phyloP scores from a whole-genome alignment of 2,329 filamentous ascomycete species.

The Stagonosporopsis chrysanthemi region DNA sequence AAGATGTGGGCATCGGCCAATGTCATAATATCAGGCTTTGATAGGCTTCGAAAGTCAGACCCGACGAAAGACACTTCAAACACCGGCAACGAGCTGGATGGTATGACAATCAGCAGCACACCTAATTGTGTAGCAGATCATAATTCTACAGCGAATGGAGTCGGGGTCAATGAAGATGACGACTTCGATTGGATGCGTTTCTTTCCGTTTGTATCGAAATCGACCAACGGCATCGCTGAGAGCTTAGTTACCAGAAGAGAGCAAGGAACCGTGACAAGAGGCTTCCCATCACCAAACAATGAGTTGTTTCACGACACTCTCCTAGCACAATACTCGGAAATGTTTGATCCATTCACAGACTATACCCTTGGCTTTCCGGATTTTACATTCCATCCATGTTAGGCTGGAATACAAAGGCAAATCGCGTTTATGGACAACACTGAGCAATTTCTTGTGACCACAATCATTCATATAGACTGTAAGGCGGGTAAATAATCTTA shows the following conservation, averaged over 20 bases:
- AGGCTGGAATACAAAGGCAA: background rate
- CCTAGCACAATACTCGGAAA: conserved; percentile 32
- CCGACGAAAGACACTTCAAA: background rate
- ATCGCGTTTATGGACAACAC: background rate
- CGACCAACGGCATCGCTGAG: conserved; percentile 30
- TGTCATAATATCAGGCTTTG: conserved; percentile 30
- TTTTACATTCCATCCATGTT: conserved; percentile 7
- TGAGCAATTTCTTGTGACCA: background rate
- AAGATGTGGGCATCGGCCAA: conserved; percentile 37
- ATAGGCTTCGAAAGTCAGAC: conserved; percentile 26
- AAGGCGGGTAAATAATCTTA: background rate
- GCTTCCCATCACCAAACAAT: conserved; percentile 34
- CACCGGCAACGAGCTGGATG: background rate
- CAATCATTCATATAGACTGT: background rate
- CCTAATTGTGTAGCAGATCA: background rate
- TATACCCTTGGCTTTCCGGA: conserved; percentile 17
- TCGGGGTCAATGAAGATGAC: conserved; percentile 9
- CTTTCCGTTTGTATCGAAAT: conserved; percentile 31
- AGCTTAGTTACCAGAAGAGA: conserved; percentile 26
- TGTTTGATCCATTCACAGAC: conserved; percentile 33
- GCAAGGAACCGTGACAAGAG: conserved; percentile 28
- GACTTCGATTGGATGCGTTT: conserved; percentile 35
- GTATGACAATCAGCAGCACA: background rate
- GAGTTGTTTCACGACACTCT: conserved; percentile 31
- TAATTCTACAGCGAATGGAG: background rate